phyloP scores from a whole-genome alignment of 257 asterid genomes.

The Galeopsis tetrahit region DNA sequence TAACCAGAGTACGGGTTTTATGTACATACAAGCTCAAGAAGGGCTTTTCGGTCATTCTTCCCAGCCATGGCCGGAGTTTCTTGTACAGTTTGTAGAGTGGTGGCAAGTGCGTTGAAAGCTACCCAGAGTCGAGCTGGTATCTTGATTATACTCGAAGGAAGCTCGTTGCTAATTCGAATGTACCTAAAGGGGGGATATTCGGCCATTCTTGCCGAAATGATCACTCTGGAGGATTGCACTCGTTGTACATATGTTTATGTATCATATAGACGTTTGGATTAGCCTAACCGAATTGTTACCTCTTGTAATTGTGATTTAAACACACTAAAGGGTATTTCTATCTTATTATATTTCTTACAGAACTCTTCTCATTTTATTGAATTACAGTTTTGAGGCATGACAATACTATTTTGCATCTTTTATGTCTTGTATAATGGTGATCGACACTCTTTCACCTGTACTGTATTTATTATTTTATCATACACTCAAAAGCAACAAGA shows the following conservation, averaged over 20 bases:
- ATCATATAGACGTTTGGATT: background rate
- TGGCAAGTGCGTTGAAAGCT: conserved; percentile 26
- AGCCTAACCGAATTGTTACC: background rate
- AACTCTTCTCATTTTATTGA: background rate
- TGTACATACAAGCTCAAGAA: conserved; percentile 29
- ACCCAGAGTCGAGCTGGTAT: background rate
- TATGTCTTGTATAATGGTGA: background rate
- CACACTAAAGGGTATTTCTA: background rate
- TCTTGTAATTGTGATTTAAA: conserved; percentile 2
- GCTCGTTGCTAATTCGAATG: background rate
- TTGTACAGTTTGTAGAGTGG: conserved; percentile 43
- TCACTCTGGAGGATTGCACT: conserved; percentile 4
- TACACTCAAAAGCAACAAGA: no score
- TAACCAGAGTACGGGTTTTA: conserved; percentile 18
- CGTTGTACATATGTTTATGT: conserved; percentile 12
- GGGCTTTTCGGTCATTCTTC: conserved; percentile 28
- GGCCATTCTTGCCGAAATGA: conserved; percentile 14
- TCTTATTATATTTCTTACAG: background rate
- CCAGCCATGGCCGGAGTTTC: conserved; percentile 27
- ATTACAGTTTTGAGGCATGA: background rate
- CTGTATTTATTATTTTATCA: no score
- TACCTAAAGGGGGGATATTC: background rate
- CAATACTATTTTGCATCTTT: background rate
- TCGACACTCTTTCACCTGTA: no score
- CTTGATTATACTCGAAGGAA: background rate